Evolutionary conservation across 768 basidiomycete species (phyloP).

Genomic region (Sporobolomyces pararoseus): DNA sequence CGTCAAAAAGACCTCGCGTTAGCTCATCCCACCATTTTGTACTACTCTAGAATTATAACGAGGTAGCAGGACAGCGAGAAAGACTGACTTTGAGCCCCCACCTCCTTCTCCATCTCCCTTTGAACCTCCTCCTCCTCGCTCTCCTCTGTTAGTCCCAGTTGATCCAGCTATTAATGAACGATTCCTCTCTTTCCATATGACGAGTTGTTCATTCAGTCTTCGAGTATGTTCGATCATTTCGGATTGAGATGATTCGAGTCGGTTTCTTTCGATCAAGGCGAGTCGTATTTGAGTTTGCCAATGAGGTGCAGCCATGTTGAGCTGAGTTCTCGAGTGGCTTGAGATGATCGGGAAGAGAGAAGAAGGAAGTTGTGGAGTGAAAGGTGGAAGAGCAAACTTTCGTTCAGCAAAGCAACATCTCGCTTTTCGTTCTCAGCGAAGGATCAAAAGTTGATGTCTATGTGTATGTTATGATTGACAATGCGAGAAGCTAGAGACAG

Average conservation of each 20-base stretch:
- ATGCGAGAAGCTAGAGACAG: too few species aligned
- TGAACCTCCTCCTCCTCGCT: background rate
- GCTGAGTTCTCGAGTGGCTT: background rate
- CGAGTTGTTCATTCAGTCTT: conserved; percentile 84
- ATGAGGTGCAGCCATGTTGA: background rate
- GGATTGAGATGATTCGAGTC: conserved; percentile 71
- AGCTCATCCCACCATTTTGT: background rate
- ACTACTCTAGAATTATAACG: background rate
- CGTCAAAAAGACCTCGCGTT: background rate
- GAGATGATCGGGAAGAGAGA: background rate
- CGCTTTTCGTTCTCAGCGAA: too few species aligned
- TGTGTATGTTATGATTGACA: too few species aligned
- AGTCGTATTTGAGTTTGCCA: conserved; percentile 45
- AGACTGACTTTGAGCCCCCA: conserved; percentile 61
- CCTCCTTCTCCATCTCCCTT: background rate
- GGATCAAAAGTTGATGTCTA: too few species aligned
- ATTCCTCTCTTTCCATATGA: conserved; percentile 87
- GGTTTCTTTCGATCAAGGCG: conserved; percentile 71
- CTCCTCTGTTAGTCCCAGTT: background rate
- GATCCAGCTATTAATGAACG: conserved; percentile 72
- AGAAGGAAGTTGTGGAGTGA: background rate
- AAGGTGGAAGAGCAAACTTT: background rate
- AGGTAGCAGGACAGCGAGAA: background rate
- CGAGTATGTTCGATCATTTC: conserved; percentile 90
- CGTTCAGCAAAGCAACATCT: too few species aligned